Conservation (phyloP, 495 filamentous ascomycete genomes). For the Monascus purpureus region DNA sequence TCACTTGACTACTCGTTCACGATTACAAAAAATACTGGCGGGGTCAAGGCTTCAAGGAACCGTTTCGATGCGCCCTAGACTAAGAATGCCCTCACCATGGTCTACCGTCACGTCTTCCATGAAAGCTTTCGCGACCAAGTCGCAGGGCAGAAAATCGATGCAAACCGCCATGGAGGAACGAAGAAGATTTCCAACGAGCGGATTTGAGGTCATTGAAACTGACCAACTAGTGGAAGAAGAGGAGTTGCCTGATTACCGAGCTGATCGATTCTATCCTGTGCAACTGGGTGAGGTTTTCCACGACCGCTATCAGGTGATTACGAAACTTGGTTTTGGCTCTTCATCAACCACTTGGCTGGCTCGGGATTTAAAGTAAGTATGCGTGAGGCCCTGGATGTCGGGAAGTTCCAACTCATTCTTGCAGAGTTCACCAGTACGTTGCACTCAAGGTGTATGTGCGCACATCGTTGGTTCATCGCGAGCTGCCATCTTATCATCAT, state of each 20-base stretch:
- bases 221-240: slow-evolving; percentile 26
- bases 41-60: neutral
- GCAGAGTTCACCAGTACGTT: slow-evolving; percentile 20
- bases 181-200: slow-evolving; percentile 6
- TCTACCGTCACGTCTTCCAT: neutral
- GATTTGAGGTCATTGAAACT: slow-evolving; percentile 4
- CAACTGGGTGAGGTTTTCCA: slow-evolving; percentile 31
- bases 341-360: slow-evolving; percentile 39
- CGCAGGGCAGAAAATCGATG: neutral
- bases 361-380: slow-evolving; percentile 27
- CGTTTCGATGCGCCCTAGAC: neutral
- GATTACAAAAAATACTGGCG: neutral
- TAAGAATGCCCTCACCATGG: slow-evolving; percentile 1
- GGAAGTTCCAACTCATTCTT: slow-evolving; percentile 1
- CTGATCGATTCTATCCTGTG: slow-evolving; percentile 35
- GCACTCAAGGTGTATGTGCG: slow-evolving; percentile 24
- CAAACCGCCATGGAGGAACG: slow-evolving; percentile 4
- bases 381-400: too few relatives aligned
- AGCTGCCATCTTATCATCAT: slow-evolving; percentile 21
- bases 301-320: slow-evolving; percentile 35
- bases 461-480: slow-evolving; percentile 14
- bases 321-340: slow-evolving; percentile 39
- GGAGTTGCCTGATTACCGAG: slow-evolving; percentile 23
- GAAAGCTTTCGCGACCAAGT: slow-evolving; percentile 1
- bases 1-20: neutral